Percentiles rank a stretch among this genome's conserved stretches.
phyloP scores from a whole-genome alignment of 164 flowering plant species.

The Brasenia schreberi region DNA sequence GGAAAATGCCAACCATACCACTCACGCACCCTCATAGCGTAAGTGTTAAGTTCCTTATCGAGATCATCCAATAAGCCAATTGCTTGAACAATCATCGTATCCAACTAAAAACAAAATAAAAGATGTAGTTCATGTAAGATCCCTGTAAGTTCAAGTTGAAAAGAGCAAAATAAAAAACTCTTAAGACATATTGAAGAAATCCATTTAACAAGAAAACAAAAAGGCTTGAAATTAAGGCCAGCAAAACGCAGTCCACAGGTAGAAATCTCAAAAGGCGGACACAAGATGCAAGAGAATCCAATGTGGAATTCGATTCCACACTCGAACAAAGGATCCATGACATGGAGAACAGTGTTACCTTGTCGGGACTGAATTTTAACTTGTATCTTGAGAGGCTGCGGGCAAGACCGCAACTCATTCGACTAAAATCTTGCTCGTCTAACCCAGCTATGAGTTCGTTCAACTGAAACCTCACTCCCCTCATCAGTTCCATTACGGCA shows the following conservation, averaged over 20 bases:
- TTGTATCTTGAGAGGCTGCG: constrained; percentile 91
- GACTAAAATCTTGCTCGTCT: constrained; percentile 76
- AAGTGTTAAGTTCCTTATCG: constrained; percentile 92
- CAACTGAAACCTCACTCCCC: constrained; percentile 80
- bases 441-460: constrained; percentile 82
- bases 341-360: constrained; percentile 26
- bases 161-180: too few relatives aligned
- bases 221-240: too few relatives aligned
- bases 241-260: too few relatives aligned
- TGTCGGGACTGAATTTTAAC: constrained; percentile 91
- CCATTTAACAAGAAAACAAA: too few relatives aligned
- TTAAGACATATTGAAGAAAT: too few relatives aligned
- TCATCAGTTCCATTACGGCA: constrained; percentile 90
- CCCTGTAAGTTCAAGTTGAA: too few relatives aligned
- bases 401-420: constrained; percentile 93
- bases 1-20: constrained; percentile 99
- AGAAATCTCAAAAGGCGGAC: too few relatives aligned
- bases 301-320: too few relatives aligned
- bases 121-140: background rate
- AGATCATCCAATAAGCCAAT: constrained; percentile 96
- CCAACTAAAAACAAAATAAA: constrained; percentile 39
- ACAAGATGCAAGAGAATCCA: too few relatives aligned
- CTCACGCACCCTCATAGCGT: constrained; percentile 94
- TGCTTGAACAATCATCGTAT: constrained; percentile 94
- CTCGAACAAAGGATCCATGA: background rate